phyloP scores from a whole-genome alignment of 306 rosid species.

The Cicer yamashitae region DNA sequence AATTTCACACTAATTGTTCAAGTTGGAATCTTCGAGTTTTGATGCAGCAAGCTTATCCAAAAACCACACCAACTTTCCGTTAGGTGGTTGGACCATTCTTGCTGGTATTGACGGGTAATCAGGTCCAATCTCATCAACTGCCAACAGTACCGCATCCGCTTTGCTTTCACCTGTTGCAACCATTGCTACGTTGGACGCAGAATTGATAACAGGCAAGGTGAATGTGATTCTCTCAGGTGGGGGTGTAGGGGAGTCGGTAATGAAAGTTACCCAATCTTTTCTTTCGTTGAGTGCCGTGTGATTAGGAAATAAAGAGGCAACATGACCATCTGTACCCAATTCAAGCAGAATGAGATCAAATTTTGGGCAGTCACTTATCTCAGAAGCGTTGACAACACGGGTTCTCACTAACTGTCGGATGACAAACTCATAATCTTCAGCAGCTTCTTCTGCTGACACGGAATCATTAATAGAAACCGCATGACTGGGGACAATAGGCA shows the following conservation, averaged over 20 bases:
- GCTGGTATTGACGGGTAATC: constrained; percentile 69
- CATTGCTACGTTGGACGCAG: constrained; percentile 83
- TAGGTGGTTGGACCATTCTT: constrained; percentile 74
- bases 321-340: constrained; percentile 88
- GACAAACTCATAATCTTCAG: constrained; percentile 82
- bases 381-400: constrained; percentile 80
- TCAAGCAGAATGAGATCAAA: constrained; percentile 96
- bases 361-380: constrained; percentile 86
- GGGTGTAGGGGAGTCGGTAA: constrained; percentile 90
- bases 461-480: constrained; percentile 89
- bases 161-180: constrained; percentile 75
- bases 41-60: constrained; percentile 87
- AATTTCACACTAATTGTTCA: constrained; percentile 56
- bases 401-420: constrained; percentile 92
- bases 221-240: constrained; percentile 99
- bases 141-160: constrained; percentile 77
- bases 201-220: constrained; percentile 96
- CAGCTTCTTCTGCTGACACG: constrained; percentile 94
- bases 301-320: constrained; percentile 86
- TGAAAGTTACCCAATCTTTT: constrained; percentile 89
- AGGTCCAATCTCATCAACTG: constrained; percentile 62
- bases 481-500: constrained; percentile 88
- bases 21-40: constrained; percentile 67
- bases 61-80: constrained; percentile 91
- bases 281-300: constrained; percentile 73